Conservation (phyloP, 1,284 basidiomycete species). For the Sanghuangporus sanghuang region DNA sequence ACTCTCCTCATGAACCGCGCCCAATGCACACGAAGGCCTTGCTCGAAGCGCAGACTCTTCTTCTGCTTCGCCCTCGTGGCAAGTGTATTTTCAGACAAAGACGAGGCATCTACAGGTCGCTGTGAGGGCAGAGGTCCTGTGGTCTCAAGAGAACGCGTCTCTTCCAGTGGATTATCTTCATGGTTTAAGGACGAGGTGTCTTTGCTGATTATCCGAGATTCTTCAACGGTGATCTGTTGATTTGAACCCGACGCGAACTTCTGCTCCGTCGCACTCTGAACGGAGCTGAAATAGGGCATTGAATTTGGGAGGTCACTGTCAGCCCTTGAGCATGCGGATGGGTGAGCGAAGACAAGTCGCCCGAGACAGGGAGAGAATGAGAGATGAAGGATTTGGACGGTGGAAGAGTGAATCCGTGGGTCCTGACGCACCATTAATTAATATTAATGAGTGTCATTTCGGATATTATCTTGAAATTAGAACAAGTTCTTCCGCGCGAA, state of each 20-base stretch:
- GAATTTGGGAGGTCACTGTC: not conserved
- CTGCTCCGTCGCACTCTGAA: not conserved
- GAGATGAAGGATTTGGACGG: not conserved
- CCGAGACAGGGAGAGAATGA: not conserved
- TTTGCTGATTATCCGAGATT: not conserved
- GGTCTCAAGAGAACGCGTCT: not conserved
- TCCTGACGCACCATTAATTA: not conserved
- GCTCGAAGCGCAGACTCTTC: conserved; percentile 6
- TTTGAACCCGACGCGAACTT: not conserved
- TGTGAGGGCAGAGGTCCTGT: not conserved
- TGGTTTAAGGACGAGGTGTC: not conserved
- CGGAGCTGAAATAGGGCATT: conserved; percentile 13
- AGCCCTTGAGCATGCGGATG: conserved; percentile 1
- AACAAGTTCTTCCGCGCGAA: not conserved
- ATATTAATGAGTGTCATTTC: not conserved
- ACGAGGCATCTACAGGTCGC: not conserved
- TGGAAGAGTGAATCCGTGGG: not conserved
- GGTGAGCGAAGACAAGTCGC: not conserved
- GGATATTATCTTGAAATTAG: not conserved
- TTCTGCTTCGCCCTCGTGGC: conserved; percentile 1
- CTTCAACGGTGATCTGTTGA: not conserved
- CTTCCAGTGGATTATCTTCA: not conserved
- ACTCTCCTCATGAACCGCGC: conserved; percentile 10
- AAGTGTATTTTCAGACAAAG: not conserved
- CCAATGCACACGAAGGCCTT: conserved; percentile 15